Percentiles rank a stretch among this genome's conserved stretches.
Conservation (phyloP, 495 filamentous ascomycete genomes). For the Tuber indicum region DNA sequence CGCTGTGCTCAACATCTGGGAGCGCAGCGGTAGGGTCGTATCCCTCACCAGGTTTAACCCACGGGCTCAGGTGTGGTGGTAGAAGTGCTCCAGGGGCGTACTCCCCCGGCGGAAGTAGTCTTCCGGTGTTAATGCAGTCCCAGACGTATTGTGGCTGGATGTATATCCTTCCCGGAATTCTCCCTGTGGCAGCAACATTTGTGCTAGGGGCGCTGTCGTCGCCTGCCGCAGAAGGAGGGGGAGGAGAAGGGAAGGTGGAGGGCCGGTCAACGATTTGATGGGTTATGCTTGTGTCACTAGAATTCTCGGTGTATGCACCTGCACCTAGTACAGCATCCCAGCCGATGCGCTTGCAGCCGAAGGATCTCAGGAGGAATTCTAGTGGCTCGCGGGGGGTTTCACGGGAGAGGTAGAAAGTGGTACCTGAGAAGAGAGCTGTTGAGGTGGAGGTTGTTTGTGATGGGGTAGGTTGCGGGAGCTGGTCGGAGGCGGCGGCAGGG, state of each 20-base stretch:
- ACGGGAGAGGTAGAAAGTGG: constrained; percentile 86
- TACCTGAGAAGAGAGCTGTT: constrained; percentile 66
- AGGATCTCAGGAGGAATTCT: constrained; percentile 88
- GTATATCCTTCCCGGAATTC: constrained; percentile 83
- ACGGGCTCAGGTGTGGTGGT: constrained; percentile 91
- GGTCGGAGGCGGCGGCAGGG: constrained; percentile 60
- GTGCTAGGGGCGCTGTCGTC: constrained; percentile 53
- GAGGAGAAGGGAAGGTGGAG: constrained; percentile 58
- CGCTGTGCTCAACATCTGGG: constrained; percentile 69
- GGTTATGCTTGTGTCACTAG: constrained; percentile 79
- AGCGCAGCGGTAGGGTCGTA: constrained; percentile 84
- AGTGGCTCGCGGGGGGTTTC: constrained; percentile 86
- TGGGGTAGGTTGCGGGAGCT: constrained; percentile 72
- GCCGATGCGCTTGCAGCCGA: constrained; percentile 91
- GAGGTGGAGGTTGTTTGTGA: constrained; percentile 33
- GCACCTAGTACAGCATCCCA: constrained; percentile 88
- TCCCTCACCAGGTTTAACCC: constrained; percentile 74
- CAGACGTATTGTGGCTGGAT: constrained; percentile 97
- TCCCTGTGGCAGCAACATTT: constrained; percentile 50
- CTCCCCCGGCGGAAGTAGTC: constrained; percentile 75
- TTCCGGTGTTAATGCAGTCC: constrained; percentile 88
- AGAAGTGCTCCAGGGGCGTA: constrained; percentile 85
- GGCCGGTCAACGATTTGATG: constrained; percentile 94
- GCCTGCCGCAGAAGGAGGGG: constrained; percentile 52
- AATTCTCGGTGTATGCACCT: constrained; percentile 83